Evolutionary conservation across 2,329 filamentous ascomycete species (phyloP), one percentile per base, ranked within the genome.

Genomic region (Escovopsis sp.): DNA sequence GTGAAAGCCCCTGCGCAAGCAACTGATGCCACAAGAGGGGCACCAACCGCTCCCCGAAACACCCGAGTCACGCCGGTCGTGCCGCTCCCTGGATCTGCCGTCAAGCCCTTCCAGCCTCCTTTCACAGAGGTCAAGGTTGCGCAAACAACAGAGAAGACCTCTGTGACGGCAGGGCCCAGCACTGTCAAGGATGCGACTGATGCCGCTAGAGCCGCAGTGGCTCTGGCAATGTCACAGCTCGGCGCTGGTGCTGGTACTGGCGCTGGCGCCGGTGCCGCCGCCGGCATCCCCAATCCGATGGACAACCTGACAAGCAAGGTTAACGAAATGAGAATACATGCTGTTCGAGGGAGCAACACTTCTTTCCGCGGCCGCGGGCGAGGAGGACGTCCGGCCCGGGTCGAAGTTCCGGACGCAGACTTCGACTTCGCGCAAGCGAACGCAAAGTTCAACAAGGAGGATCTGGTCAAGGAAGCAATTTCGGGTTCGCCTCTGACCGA

Each of bases 391-490:
- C 60, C 59, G 23, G 48, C 49, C 33, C 91, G 85, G 64, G 77
- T 96, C 30, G 88, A 94, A 42, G 85, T 98, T 3, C 91, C 91
- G 0, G 76, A 82, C 39, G 80, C 85, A 2, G 91, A 96, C 57
- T 98, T 88, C 53, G 89, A 98, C 56, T 98, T 98, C 56, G 83
- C 82, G 5, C 58, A 64, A 41, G 59, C 64, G 34, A 68, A 69
- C 47, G 64, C 65, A 33, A 69, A 68, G 51, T 67, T 68, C 47
- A 68, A 68, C 56, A 67, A 66, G 54, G 58, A 63, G 34, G 63
- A 67, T 12, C 61, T 94, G 38, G 82, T 85, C 34, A 94, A 94
- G 65, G 86, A 95, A 60, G 87, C 85, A 4, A 85, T 87, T 56
- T 82, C 83, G 19, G 75, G 82, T n/a, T 82, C 83, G 8, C 83